Percentiles rank a stretch among this genome's conserved stretches.
These are phyloP conservation scores for Apiospora marii DNA, from an alignment of 2,329 filamentous ascomycete species.

Conservation along the genomic window DNA sequence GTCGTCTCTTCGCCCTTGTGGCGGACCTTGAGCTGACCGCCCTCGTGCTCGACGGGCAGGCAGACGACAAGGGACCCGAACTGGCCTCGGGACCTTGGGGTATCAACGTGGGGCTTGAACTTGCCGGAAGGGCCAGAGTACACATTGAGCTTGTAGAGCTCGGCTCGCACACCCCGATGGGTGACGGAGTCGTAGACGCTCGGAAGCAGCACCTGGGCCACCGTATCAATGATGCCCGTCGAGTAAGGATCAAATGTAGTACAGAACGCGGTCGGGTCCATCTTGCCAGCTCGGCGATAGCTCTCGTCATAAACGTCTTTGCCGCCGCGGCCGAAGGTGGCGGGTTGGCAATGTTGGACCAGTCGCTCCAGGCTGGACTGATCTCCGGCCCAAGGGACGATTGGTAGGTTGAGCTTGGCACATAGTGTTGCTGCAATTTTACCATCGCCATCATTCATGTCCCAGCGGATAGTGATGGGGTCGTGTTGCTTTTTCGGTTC, in stretches of 20 bases:
- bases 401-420: neutral
- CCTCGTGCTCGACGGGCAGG: slow-evolving; percentile 47
- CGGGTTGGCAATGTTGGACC: slow-evolving; percentile 41
- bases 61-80: slow-evolving; percentile 64
- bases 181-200: slow-evolving; percentile 35
- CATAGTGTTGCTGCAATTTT: neutral
- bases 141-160: slow-evolving; percentile 66
- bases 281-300: slow-evolving; percentile 60
- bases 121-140: slow-evolving; percentile 59
- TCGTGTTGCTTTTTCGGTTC: neutral
- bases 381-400: neutral
- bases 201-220: slow-evolving; percentile 55
- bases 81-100: slow-evolving; percentile 54
- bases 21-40: slow-evolving; percentile 53
- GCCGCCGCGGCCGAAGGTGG: slow-evolving; percentile 55
- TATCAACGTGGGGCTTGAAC: slow-evolving; percentile 62
- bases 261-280: slow-evolving; percentile 56
- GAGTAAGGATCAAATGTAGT: slow-evolving; percentile 60
- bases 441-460: neutral
- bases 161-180: slow-evolving; percentile 51
- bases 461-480: neutral
- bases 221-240: slow-evolving; percentile 58
- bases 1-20: slow-evolving; percentile 45
- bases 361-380: neutral
- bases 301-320: slow-evolving; percentile 58